A percentile compares a stretch with the other conserved stretches of the same genome.
phyloP scores from a whole-genome alignment of 352 stramenopile species.

The Phytophthora pistaciae region DNA sequence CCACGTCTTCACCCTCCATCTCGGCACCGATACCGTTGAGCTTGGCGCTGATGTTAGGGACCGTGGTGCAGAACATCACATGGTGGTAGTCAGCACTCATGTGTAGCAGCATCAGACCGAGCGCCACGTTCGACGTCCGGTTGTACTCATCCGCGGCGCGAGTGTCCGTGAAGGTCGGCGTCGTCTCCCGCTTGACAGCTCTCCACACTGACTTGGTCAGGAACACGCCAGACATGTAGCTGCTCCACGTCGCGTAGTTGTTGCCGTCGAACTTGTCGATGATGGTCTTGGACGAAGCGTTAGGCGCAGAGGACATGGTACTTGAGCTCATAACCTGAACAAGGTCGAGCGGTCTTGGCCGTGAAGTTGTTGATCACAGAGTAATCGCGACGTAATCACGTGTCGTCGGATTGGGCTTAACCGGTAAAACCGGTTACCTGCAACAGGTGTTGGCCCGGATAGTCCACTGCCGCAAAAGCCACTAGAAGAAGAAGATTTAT shows the following conservation, averaged over 20 bases:
- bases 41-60: slow-evolving; percentile 25
- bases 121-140: slow-evolving; percentile 23
- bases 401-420: too few species aligned
- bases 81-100: slow-evolving; percentile 28
- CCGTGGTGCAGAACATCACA: slow-evolving; percentile 22
- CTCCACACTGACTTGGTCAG: slow-evolving; percentile 37
- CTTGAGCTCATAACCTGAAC: slow-evolving; percentile 22
- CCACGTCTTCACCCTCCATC: neutral
- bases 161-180: slow-evolving; percentile 22
- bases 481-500: too few species aligned
- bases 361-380: too few species aligned
- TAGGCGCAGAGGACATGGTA: slow-evolving; percentile 25
- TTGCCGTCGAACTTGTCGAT: slow-evolving; percentile 20
- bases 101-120: slow-evolving; percentile 28
- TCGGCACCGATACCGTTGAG: slow-evolving; percentile 2
- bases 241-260: slow-evolving; percentile 19
- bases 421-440: too few species aligned
- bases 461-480: too few species aligned
- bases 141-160: slow-evolving; percentile 23
- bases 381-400: too few species aligned
- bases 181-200: slow-evolving; percentile 24
- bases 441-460: too few species aligned
- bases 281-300: slow-evolving; percentile 14
- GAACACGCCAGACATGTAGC: slow-evolving; percentile 37
- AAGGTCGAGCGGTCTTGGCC: too few species aligned